These are phyloP conservation scores for Leishmania guyanensis DNA, from an alignment of 208 protist species.

Conservation along the genomic window DNA sequence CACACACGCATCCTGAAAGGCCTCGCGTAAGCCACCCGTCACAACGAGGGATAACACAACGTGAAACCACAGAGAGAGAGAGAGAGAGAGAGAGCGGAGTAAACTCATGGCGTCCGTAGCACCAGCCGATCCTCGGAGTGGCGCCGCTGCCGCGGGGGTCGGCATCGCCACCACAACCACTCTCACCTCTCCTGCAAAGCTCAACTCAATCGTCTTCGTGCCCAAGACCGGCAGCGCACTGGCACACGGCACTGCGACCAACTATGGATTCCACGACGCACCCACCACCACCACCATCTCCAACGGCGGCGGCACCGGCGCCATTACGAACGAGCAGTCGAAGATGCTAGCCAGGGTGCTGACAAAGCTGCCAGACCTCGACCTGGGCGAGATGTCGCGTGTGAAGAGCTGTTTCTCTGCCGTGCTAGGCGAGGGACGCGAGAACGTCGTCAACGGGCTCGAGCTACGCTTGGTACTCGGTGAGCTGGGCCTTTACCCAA, in stretches of 20 bases:
- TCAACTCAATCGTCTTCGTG: background rate
- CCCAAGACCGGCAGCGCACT: background rate
- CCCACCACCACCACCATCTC: background rate
- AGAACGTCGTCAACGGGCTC: constrained; percentile 68
- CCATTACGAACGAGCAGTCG: constrained; percentile 13
- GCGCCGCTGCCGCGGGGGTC: background rate
- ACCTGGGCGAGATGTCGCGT: constrained; percentile 64
- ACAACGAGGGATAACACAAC: background rate
- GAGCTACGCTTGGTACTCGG: constrained; percentile 76
- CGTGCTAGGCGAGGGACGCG: constrained; percentile 48
- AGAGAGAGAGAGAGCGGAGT: background rate
- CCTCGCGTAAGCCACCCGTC: background rate
- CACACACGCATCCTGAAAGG: background rate
- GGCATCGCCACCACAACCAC: constrained; percentile 1
- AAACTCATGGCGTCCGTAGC: background rate
- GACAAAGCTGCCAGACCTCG: constrained; percentile 63
- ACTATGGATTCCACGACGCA: background rate
- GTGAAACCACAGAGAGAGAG: background rate
- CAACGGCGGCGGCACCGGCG: no score
- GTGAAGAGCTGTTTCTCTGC: constrained; percentile 52
- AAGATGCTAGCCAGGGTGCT: constrained; percentile 31
- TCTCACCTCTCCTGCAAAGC: background rate
- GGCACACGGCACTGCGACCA: background rate
- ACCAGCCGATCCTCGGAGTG: background rate
- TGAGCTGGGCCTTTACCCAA: constrained; percentile 76